phyloP scores from a whole-genome alignment of 139 green algal genomes.

The Chlorella sp. region DNA sequence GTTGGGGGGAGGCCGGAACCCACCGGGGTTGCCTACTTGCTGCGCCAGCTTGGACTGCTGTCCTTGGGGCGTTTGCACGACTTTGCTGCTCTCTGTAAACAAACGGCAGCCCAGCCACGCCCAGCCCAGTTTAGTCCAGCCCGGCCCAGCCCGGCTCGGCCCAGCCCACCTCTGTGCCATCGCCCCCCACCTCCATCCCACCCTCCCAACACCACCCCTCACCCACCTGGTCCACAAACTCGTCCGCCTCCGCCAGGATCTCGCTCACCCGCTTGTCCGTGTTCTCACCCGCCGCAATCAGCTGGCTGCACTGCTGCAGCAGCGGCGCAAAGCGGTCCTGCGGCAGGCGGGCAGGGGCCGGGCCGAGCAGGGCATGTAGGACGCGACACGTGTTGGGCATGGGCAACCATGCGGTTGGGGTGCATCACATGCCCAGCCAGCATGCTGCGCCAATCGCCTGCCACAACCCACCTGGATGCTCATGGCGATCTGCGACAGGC shows the following conservation, averaged over 20 bases:
- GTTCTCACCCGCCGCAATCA: constrained; percentile 47
- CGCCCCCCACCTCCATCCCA: background rate
- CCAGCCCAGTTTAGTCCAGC: no score
- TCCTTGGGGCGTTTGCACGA: no score
- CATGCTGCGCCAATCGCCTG: no score
- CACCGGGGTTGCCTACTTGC: no score
- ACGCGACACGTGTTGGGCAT: no score
- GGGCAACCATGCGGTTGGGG: no score
- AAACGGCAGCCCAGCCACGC: no score
- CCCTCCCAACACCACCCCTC: background rate
- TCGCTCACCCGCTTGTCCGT: constrained; percentile 47
- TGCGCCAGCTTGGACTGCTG: no score
- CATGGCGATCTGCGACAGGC: constrained; percentile 56
- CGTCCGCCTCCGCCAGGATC: constrained; percentile 63
- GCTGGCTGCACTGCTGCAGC: constrained; percentile 55
- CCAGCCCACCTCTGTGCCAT: background rate
- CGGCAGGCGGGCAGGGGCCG: background rate
- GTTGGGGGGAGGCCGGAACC: background rate
- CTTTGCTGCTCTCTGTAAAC: no score
- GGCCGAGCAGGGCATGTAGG: background rate
- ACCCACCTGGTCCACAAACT: constrained; percentile 40
- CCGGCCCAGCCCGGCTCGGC: no score
- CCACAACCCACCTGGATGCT: constrained; percentile 44
- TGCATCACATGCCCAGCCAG: no score
- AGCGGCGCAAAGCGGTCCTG: constrained; percentile 40